phyloP scores from a whole-genome alignment of 345 rosid species.

The Salix purpurea region DNA sequence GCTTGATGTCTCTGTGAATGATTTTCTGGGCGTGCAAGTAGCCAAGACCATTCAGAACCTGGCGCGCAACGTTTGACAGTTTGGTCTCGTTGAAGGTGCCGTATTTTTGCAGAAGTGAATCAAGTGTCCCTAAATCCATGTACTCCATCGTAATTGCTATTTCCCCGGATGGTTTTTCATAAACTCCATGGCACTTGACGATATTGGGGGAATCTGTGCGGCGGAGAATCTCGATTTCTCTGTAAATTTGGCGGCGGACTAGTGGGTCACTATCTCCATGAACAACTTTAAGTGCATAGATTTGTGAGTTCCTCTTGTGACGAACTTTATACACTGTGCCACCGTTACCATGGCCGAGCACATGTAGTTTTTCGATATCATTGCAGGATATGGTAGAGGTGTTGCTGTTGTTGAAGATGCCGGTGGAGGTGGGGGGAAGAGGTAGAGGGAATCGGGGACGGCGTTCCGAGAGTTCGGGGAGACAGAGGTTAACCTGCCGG shows the following conservation, averaged over 20 bases:
- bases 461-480: constrained; percentile 49
- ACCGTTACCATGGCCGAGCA: constrained; percentile 82
- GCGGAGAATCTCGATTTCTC: constrained; percentile 82
- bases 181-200: constrained; percentile 54
- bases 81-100: constrained; percentile 50
- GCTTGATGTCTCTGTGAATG: constrained; percentile 81
- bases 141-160: constrained; percentile 67
- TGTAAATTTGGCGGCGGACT: constrained; percentile 53
- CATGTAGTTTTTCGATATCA: constrained; percentile 65
- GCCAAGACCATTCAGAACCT: constrained; percentile 57
- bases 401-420: constrained; percentile 1
- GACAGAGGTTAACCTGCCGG: constrained; percentile 79
- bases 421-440: constrained; percentile 37
- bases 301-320: constrained; percentile 49
- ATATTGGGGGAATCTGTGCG: constrained; percentile 64
- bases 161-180: constrained; percentile 64
- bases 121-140: constrained; percentile 76
- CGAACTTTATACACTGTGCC: constrained; percentile 74
- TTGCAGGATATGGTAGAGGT: constrained; percentile 17
- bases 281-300: constrained; percentile 66
- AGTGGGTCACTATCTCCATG: constrained; percentile 53
- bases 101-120: constrained; percentile 32
- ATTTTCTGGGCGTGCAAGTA: constrained; percentile 67
- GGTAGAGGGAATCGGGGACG: constrained; percentile 50
- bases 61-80: constrained; percentile 49